Evolutionary conservation across 345 rosid species (phyloP).

Genomic region (Eutrema japonicum): DNA sequence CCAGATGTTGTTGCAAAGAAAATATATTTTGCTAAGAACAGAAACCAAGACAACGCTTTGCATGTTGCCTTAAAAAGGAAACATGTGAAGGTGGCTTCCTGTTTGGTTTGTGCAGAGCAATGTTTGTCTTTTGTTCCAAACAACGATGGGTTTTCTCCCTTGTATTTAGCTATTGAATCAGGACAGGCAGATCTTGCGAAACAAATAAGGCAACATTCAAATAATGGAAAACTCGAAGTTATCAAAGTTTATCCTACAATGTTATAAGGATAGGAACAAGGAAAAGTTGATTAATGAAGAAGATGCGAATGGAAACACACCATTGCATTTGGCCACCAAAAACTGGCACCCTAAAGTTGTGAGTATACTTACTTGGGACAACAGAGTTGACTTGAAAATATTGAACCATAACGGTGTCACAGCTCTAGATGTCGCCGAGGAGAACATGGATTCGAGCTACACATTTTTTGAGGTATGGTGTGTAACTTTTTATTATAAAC

Average conservation of each 20-base stretch:
- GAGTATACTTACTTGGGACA: conserved; percentile 11
- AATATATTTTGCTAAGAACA: conserved; percentile 8
- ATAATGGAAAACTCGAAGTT: no score
- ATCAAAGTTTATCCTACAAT: no score
- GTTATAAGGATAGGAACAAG: no score
- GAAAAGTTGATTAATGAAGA: no score
- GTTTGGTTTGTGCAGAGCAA: not conserved
- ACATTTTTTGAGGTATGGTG: not conserved
- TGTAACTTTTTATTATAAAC: not conserved
- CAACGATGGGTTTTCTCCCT: conserved; percentile 15
- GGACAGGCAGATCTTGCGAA: not conserved
- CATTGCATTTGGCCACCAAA: no score
- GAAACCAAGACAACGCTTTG: conserved; percentile 14
- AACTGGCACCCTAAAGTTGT: no score
- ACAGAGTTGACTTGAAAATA: not conserved
- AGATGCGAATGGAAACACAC: no score
- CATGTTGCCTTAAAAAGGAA: conserved; percentile 9
- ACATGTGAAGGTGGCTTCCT: conserved; percentile 3
- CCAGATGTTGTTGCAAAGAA: not conserved
- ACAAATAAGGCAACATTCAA: not conserved
- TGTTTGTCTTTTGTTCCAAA: not conserved
- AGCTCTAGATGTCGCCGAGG: conserved; percentile 26
- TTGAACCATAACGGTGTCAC: not conserved
- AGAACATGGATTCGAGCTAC: conserved; percentile 10
- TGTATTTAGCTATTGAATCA: not conserved